phyloP scores from a whole-genome alignment of 805 yeast species.

The Nakazawaea populi region DNA sequence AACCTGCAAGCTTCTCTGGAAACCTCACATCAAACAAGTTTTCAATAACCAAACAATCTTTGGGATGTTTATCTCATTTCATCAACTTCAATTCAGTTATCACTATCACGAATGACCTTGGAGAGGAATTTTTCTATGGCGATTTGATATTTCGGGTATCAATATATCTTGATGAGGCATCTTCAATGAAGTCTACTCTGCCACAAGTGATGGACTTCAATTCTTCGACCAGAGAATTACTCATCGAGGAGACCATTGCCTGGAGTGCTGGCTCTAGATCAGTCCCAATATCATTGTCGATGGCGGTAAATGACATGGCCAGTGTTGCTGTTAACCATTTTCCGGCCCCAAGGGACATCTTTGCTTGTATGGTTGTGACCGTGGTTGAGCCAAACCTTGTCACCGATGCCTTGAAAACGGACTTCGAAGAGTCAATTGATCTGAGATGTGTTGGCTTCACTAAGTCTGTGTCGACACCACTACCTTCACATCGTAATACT shows the following conservation, averaged over 20 bases:
- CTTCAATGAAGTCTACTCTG: too few species aligned
- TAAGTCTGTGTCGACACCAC: too few species aligned
- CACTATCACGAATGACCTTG: conserved; percentile 32
- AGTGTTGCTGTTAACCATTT: too few species aligned
- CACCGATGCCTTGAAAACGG: not conserved
- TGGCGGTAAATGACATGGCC: not conserved
- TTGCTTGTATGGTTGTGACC: not conserved
- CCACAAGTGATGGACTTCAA: not conserved
- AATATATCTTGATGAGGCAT: not conserved
- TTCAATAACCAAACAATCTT: not conserved
- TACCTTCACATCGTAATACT: not conserved
- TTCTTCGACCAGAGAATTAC: not conserved
- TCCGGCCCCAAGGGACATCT: too few species aligned
- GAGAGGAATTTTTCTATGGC: conserved; percentile 32
- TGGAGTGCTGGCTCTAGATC: not conserved
- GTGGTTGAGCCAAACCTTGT: not conserved
- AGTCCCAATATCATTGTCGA: not conserved
- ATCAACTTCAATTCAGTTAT: conserved; percentile 12
- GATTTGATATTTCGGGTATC: conserved; percentile 12
- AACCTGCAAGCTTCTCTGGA: too few species aligned
- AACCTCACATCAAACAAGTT: not conserved
- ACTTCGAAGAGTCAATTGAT: not conserved
- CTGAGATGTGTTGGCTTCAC: not conserved
- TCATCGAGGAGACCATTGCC: not conserved
- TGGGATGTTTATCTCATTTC: not conserved